Evolutionary conservation across 2,329 filamentous ascomycete genomes (phyloP).

Genomic region (Madurella fahalii): DNA sequence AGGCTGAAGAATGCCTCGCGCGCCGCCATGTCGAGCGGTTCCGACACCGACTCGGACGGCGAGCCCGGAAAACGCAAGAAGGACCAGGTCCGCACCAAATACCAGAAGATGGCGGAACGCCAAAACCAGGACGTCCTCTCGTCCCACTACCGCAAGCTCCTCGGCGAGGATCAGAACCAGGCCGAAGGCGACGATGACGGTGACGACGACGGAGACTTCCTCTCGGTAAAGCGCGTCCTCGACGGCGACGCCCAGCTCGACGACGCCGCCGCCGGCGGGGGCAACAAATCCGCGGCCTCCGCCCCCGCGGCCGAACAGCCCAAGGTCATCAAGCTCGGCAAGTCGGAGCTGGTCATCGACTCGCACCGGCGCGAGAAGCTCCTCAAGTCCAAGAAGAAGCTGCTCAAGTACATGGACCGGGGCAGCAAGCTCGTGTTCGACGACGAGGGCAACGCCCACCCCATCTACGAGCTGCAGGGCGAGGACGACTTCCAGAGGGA

Average conservation of each 20-base stretch:
- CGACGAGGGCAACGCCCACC: slow-evolving; percentile 81
- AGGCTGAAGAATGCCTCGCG: slow-evolving; percentile 81
- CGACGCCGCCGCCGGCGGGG: slow-evolving; percentile 46
- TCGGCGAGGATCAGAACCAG: slow-evolving; percentile 45
- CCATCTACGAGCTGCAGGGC: slow-evolving; percentile 82
- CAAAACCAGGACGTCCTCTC: slow-evolving; percentile 94
- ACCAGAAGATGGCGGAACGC: slow-evolving; percentile 96
- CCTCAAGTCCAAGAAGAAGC: slow-evolving; percentile 90
- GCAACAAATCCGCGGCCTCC: slow-evolving; percentile 31
- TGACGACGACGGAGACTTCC: slow-evolving; percentile 67
- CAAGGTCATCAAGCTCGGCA: slow-evolving; percentile 63
- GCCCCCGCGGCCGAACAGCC: slow-evolving; percentile 28
- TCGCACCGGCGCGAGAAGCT: slow-evolving; percentile 94
- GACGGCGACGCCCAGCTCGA: slow-evolving; percentile 59
- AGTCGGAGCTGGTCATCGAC: slow-evolving; percentile 77
- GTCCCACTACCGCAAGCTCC: slow-evolving; percentile 86
- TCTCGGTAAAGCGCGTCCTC: slow-evolving; percentile 85
- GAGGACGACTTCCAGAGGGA: slow-evolving; percentile 74
- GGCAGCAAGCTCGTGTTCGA: slow-evolving; percentile 86
- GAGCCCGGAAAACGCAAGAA: slow-evolving; percentile 56
- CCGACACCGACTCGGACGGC: slow-evolving; percentile 50
- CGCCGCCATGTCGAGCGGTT: slow-evolving; percentile 59
- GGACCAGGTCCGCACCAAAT: slow-evolving; percentile 80
- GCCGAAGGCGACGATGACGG: slow-evolving; percentile 50
- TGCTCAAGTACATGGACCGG: slow-evolving; percentile 84